phyloP scores from a whole-genome alignment of 345 rosid species.

The Acer yangbiense region DNA sequence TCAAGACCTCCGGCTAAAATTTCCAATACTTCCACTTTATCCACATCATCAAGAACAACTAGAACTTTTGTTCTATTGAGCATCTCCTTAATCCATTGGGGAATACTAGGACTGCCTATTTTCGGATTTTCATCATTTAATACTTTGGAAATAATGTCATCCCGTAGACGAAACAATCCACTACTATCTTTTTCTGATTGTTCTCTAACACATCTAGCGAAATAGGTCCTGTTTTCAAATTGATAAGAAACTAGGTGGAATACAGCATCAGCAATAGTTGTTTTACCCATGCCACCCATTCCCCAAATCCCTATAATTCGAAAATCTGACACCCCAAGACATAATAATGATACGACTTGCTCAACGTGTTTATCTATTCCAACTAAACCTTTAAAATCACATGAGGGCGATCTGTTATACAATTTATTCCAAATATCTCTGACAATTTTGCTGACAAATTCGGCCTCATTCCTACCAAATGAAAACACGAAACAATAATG shows the following conservation, averaged over 20 bases:
- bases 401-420: background rate
- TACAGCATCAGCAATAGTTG: background rate
- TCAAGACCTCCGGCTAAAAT: background rate
- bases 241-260: background rate
- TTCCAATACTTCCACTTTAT: background rate
- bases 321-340: no score
- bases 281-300: slow-evolving; percentile 20
- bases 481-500: background rate
- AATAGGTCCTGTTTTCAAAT: no score
- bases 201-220: background rate
- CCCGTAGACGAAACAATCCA: background rate
- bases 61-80: no score
- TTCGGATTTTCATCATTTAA: background rate
- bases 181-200: background rate
- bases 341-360: background rate
- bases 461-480: background rate
- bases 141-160: slow-evolving; percentile 14
- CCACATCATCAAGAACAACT: slow-evolving; percentile 16
- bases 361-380: slow-evolving; percentile 2
- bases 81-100: background rate
- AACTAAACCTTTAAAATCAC: background rate
- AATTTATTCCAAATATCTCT: background rate
- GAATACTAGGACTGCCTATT: background rate
- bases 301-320: background rate
- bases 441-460: background rate